Evolutionary conservation across 305 asterid species (phyloP).

Genomic region (Fraxinus ornus): DNA sequence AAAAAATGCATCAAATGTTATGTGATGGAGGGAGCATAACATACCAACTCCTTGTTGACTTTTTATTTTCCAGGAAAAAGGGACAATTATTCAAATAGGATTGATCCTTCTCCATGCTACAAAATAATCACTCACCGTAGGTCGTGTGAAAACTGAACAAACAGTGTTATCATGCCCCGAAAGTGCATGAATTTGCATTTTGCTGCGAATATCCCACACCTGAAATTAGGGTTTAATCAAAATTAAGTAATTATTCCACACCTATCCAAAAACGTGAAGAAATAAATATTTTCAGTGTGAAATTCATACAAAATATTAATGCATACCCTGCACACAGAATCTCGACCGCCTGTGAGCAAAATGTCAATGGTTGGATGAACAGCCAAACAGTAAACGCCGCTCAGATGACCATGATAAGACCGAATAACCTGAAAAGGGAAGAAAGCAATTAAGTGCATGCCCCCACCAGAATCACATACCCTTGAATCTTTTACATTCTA

Average conservation of each 20-base stretch:
- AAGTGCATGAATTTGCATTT: conserved; percentile 85
- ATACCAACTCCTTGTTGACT: neutral
- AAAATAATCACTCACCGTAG: conserved; percentile 56
- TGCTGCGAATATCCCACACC: conserved; percentile 99
- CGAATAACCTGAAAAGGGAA: conserved; percentile 48
- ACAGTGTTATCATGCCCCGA: conserved; percentile 96
- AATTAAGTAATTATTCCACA: conserved; percentile 19
- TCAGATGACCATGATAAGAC: conserved; percentile 91
- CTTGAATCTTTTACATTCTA: conserved; percentile 13
- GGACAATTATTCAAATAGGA: neutral
- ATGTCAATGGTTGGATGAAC: conserved; percentile 91
- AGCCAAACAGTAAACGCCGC: conserved; percentile 96
- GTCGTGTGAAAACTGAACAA: conserved; percentile 91
- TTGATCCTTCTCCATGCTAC: neutral
- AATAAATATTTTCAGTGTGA: neutral
- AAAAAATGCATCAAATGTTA: neutral
- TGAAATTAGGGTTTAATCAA: conserved; percentile 25
- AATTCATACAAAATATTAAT: conserved; percentile 1
- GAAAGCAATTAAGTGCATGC: conserved; percentile 10
- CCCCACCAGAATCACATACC: conserved; percentile 13
- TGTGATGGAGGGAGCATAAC: neutral
- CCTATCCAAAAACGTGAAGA: neutral
- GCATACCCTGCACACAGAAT: conserved; percentile 94
- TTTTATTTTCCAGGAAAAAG: neutral
- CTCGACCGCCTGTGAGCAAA: conserved; percentile 94